These are phyloP conservation scores for Paramecium tetraurelia DNA, from an alignment of 73 alveolate genomes.

Conservation along the genomic window DNA sequence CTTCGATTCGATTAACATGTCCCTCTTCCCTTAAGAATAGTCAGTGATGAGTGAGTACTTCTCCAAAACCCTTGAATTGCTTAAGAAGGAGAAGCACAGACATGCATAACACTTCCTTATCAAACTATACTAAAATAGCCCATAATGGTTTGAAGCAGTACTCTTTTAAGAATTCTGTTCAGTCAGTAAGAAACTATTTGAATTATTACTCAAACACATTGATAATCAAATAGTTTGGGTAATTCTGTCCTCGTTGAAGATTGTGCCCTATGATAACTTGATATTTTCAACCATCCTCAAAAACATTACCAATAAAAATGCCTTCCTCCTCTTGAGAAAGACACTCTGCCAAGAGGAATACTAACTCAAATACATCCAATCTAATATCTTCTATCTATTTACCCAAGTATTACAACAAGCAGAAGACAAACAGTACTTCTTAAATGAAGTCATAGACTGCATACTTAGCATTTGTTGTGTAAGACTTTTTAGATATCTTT, in stretches of 20 bases:
- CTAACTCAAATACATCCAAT: background rate
- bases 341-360: background rate
- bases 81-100: background rate
- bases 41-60: background rate
- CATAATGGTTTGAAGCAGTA: background rate
- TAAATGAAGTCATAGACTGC: conserved; percentile 11
- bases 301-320: background rate
- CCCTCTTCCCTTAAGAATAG: background rate
- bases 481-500: background rate
- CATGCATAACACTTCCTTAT: background rate
- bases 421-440: background rate
- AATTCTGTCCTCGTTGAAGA: background rate
- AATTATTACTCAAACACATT: background rate
- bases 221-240: background rate
- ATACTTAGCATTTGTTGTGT: conserved; percentile 23
- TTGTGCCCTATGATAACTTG: background rate
- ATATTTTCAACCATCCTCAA: background rate
- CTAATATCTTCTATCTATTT: background rate
- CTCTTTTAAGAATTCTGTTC: background rate
- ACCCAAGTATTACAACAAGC: background rate
- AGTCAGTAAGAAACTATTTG: background rate
- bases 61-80: background rate
- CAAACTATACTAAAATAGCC: background rate
- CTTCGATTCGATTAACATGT: background rate
- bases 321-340: background rate